Percentiles rank a stretch among this genome's conserved stretches.
These are phyloP conservation scores for Cladorrhinum samala DNA, from an alignment of 495 filamentous ascomycete genomes.

Conservation along the genomic window DNA sequence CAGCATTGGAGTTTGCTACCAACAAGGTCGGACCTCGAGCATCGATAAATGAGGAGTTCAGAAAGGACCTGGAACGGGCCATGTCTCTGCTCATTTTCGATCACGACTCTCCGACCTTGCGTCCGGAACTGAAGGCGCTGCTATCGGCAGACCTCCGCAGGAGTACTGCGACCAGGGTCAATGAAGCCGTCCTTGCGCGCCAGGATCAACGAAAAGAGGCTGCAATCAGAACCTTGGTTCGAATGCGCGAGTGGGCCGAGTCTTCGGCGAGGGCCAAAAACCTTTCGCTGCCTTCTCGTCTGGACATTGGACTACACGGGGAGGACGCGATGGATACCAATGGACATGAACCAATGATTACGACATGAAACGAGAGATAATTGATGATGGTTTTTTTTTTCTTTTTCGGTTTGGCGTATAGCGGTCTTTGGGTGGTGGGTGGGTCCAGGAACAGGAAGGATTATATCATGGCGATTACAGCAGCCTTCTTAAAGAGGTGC, in stretches of 20 bases:
- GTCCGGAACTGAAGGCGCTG: constrained; percentile 66
- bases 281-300: constrained; percentile 63
- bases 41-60: constrained; percentile 70
- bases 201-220: constrained; percentile 70
- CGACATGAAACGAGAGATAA: constrained; percentile 26
- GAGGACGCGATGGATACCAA: constrained; percentile 33
- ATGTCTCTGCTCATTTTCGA: constrained; percentile 90
- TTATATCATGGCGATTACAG: not conserved
- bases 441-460: no score
- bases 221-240: constrained; percentile 69
- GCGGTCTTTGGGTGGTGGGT: no score
- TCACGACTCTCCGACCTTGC: constrained; percentile 48
- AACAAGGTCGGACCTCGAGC: constrained; percentile 81
- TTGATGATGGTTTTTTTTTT: not conserved
- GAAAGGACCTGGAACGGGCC: constrained; percentile 83
- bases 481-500: not conserved
- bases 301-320: constrained; percentile 63
- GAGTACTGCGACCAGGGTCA: constrained; percentile 74
- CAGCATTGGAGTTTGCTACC: constrained; percentile 82
- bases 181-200: constrained; percentile 72
- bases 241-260: constrained; percentile 82
- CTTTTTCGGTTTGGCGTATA: not conserved
- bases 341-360: constrained; percentile 58
- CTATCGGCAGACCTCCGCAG: constrained; percentile 76
- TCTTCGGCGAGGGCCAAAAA: constrained; percentile 64